A percentile compares a stretch with the other conserved stretches of the same genome.
Evolutionary conservation across 1,284 basidiomycete genomes (phyloP).

Genomic region (Cutaneotrichosporon sp.): DNA sequence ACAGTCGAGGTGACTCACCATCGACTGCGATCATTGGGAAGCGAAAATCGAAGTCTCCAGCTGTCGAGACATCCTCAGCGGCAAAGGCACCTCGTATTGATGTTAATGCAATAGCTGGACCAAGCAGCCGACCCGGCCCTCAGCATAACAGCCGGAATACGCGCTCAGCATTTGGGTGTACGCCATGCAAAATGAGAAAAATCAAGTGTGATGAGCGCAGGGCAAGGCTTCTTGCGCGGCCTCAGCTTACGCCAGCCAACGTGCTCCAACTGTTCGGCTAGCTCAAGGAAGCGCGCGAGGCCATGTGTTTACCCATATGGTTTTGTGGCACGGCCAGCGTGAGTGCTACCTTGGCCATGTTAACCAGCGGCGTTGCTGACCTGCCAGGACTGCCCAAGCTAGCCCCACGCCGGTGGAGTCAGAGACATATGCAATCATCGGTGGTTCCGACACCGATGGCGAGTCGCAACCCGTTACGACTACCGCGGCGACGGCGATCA

Average conservation of each 20-base stretch:
- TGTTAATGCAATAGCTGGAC: too few species aligned
- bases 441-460: too few species aligned
- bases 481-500: too few species aligned
- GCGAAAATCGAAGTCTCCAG: background rate
- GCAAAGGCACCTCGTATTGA: too few species aligned
- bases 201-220: conserved; percentile 15
- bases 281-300: conserved; percentile 7
- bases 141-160: background rate
- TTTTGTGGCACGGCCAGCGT: conserved; percentile 1
- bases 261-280: conserved; percentile 13
- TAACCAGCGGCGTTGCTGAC: background rate
- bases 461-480: too few species aligned
- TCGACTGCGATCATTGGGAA: background rate
- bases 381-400: background rate
- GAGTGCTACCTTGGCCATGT: background rate
- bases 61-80: background rate
- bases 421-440: too few species aligned
- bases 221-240: background rate
- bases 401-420: too few species aligned
- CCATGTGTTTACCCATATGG: conserved; percentile 15
- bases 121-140: background rate
- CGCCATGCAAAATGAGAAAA: conserved; percentile 14
- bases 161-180: conserved; percentile 14
- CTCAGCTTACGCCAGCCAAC: conserved; percentile 3
- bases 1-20: conserved; percentile 5